Conservation (phyloP, 805 yeast genomes). For the Clavispora carvajalis region DNA sequence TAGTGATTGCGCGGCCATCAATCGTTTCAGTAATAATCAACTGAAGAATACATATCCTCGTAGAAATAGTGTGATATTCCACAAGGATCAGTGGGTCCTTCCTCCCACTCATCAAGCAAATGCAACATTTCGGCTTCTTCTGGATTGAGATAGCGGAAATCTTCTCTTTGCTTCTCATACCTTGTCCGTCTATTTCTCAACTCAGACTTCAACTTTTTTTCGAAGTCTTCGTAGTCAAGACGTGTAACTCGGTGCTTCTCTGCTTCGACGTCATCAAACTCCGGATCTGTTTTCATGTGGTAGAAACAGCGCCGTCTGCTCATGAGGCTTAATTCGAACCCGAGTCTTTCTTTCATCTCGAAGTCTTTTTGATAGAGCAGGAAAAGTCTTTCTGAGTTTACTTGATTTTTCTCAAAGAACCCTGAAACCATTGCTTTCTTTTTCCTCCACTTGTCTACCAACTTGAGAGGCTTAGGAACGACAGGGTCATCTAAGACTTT, state of each 20-base stretch:
- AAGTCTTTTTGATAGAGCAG: background rate
- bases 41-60: background rate
- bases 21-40: background rate
- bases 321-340: background rate
- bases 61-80: background rate
- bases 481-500: background rate
- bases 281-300: background rate
- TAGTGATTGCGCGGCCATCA: background rate
- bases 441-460: background rate
- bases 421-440: background rate
- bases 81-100: background rate
- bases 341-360: background rate
- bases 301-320: background rate
- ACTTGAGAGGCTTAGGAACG: background rate
- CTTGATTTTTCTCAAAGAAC: background rate
- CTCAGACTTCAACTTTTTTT: background rate
- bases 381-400: background rate
- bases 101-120: background rate
- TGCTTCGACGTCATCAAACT: background rate
- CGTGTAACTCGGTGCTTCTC: background rate
- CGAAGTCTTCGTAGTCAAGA: background rate
- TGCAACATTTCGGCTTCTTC: background rate
- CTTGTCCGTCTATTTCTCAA: background rate
- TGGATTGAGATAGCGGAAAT: background rate
- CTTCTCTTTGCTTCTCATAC: background rate